Evolutionary conservation across 306 rosid species (phyloP).

Genomic region (Leucaena leucocephala): DNA sequence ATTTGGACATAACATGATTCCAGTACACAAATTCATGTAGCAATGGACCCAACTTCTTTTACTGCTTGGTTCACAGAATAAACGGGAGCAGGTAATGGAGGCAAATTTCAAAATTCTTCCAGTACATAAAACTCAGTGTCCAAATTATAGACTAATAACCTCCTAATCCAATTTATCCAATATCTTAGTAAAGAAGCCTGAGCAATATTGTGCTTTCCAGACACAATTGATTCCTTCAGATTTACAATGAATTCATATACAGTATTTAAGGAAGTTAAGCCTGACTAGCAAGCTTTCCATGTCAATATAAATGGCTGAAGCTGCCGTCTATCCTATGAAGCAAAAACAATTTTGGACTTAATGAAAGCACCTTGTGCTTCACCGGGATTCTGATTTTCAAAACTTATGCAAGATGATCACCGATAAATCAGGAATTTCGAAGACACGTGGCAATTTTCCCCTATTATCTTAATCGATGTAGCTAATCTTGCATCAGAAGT

Average conservation of each 20-base stretch:
- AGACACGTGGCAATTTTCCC: not conserved
- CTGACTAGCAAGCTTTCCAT: not conserved
- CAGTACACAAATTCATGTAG: constrained; percentile 18
- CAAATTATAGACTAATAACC: not conserved
- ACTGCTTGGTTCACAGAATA: constrained; percentile 14
- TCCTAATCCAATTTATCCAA: constrained; percentile 12
- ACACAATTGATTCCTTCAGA: not conserved
- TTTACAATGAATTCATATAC: not conserved
- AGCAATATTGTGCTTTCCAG: not conserved
- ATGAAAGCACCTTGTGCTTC: not conserved
- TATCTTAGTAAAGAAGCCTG: not conserved
- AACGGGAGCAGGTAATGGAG: constrained; percentile 9
- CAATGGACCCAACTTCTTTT: not conserved
- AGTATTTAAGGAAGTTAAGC: not conserved
- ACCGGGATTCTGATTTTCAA: not conserved
- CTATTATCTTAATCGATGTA: not conserved
- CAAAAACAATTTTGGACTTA: not conserved
- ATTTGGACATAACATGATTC: constrained; percentile 2
- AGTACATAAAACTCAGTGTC: not conserved
- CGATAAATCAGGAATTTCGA: not conserved
- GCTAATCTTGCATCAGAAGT: not conserved
- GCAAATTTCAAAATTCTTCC: not conserved
- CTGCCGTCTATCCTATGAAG: not conserved
- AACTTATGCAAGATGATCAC: not conserved
- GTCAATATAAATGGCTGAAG: not conserved